phyloP scores from a whole-genome alignment of 2,329 filamentous ascomycete species.

The Didymella pomorum region DNA sequence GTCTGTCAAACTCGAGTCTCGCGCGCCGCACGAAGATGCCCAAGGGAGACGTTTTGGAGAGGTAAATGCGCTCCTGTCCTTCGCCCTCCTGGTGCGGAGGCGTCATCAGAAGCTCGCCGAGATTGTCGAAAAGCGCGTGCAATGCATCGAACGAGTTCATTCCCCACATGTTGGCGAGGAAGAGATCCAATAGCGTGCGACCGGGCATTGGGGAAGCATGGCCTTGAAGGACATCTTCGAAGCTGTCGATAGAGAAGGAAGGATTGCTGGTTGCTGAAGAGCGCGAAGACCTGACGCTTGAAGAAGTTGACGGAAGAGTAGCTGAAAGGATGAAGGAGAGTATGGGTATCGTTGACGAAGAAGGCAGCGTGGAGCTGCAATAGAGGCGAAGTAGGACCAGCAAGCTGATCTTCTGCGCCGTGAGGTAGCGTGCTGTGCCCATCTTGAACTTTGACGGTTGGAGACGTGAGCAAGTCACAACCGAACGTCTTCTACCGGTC shows the following conservation, averaged over 20 bases:
- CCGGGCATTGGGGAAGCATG: slow-evolving; percentile 69
- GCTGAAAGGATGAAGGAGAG: slow-evolving; percentile 81
- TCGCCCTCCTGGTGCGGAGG: slow-evolving; percentile 26
- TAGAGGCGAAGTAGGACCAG: slow-evolving; percentile 85
- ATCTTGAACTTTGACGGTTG: slow-evolving; percentile 22
- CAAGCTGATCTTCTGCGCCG: slow-evolving; percentile 86
- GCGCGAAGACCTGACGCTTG: slow-evolving; percentile 31
- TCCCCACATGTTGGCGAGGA: slow-evolving; percentile 82
- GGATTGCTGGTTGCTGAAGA: slow-evolving; percentile 43
- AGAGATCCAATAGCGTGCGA: slow-evolving; percentile 84
- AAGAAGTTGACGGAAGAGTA: slow-evolving; percentile 57
- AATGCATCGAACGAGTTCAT: slow-evolving; percentile 83
- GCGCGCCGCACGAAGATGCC: slow-evolving; percentile 81
- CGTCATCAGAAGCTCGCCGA: slow-evolving; percentile 66
- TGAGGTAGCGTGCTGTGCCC: slow-evolving; percentile 81
- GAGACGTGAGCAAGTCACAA: neutral
- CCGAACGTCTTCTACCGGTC: neutral
- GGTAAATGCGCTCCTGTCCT: slow-evolving; percentile 58
- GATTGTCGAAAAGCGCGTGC: slow-evolving; percentile 75
- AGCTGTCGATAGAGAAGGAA: slow-evolving; percentile 49
- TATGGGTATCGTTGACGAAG: slow-evolving; percentile 74
- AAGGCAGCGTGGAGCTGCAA: slow-evolving; percentile 72
- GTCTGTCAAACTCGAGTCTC: slow-evolving; percentile 77
- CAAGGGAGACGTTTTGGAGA: slow-evolving; percentile 79
- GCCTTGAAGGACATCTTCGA: slow-evolving; percentile 57